Percentiles rank a stretch among this genome's conserved stretches.
Evolutionary conservation across 345 rosid species (phyloP).

Genomic region (Populus tremula): DNA sequence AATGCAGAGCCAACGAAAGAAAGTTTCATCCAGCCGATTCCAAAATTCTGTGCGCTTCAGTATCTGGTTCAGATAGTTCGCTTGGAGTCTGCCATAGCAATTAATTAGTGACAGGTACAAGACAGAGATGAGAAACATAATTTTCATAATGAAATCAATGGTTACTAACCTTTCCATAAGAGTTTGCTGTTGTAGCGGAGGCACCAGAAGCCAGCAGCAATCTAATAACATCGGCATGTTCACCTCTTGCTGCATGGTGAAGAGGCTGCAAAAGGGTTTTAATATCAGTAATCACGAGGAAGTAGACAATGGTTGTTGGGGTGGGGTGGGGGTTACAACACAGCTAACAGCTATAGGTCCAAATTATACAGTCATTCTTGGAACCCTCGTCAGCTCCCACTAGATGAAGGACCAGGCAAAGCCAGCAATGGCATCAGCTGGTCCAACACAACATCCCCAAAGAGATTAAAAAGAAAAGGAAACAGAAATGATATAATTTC

Average conservation of each 20-base stretch:
- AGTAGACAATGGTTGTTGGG: neutral
- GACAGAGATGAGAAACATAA: neutral
- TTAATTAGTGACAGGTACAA: slow-evolving; percentile 8
- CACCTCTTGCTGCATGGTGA: slow-evolving; percentile 95
- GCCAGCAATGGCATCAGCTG: neutral
- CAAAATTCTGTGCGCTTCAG: slow-evolving; percentile 55
- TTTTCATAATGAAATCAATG: neutral
- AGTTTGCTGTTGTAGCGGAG: slow-evolving; percentile 50
- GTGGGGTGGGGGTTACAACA: neutral
- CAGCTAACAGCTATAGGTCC: neutral
- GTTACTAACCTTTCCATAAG: slow-evolving; percentile 64
- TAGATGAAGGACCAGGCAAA: neutral
- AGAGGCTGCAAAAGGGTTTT: slow-evolving; percentile 55
- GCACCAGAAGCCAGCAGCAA: slow-evolving; percentile 68
- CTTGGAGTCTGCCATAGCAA: slow-evolving; percentile 50
- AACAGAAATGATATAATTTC: neutral
- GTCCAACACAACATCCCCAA: neutral
- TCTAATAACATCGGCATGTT: slow-evolving; percentile 64
- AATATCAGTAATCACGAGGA: neutral
- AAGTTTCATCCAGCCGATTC: slow-evolving; percentile 33
- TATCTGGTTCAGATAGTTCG: slow-evolving; percentile 58
- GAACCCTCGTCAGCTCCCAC: neutral
- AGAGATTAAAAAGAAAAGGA: neutral
- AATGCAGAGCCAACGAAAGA: neutral
- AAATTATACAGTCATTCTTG: neutral